phyloP scores from a whole-genome alignment of 2,329 filamentous ascomycete species.

The Aspergillus ibericus region DNA sequence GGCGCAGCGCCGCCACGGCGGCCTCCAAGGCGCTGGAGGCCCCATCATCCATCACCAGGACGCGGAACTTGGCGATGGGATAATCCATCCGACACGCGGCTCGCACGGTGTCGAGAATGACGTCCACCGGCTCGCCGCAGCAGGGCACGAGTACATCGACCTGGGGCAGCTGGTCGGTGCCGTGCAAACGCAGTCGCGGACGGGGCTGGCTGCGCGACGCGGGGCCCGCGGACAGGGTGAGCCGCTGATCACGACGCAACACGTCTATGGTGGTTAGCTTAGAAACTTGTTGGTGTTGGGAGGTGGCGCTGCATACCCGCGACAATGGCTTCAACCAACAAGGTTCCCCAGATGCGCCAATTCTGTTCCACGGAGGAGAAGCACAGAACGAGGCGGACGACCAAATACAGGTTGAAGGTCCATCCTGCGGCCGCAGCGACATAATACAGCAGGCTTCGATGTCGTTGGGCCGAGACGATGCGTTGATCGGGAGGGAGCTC shows the following conservation, averaged over 20 bases:
- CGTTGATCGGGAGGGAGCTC: slow-evolving; percentile 23
- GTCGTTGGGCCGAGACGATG: slow-evolving; percentile 13
- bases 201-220: slow-evolving; percentile 11
- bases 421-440: slow-evolving; percentile 20
- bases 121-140: slow-evolving; percentile 58
- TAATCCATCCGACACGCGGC: slow-evolving; percentile 58
- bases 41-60: slow-evolving; percentile 59
- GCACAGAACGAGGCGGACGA: slow-evolving; percentile 17
- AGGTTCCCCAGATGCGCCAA: slow-evolving; percentile 31
- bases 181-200: slow-evolving; percentile 23
- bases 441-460: slow-evolving; percentile 18
- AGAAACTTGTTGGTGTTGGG: background rate
- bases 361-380: slow-evolving; percentile 10
- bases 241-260: slow-evolving; percentile 24
- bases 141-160: slow-evolving; percentile 60
- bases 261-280: slow-evolving; percentile 16
- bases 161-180: slow-evolving; percentile 48
- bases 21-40: slow-evolving; percentile 45
- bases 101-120: slow-evolving; percentile 59
- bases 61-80: slow-evolving; percentile 53
- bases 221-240: slow-evolving; percentile 22
- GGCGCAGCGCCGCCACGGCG: slow-evolving; percentile 41
- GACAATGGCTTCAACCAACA: slow-evolving; percentile 26
- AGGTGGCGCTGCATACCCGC: slow-evolving; percentile 17
- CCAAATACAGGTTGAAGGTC: slow-evolving; percentile 22